These are phyloP conservation scores for Umbilicaria muhlenbergii DNA, from an alignment of 495 filamentous ascomycete genomes.

Conservation along the genomic window DNA sequence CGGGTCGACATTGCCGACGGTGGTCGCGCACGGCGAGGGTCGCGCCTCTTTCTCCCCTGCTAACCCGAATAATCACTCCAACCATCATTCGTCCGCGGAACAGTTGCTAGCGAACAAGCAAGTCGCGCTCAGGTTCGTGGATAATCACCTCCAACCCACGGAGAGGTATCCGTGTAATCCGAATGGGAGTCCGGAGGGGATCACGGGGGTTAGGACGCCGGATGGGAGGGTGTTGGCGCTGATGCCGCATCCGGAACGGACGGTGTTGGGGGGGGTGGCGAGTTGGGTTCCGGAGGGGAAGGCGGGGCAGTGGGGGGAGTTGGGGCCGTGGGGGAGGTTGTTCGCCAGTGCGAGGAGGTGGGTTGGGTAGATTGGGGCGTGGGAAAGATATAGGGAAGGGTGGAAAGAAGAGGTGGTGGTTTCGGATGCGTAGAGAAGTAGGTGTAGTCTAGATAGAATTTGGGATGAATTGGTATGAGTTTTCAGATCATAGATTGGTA, in stretches of 20 bases:
- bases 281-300: constrained; percentile 54
- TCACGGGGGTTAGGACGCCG: constrained; percentile 63
- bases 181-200: constrained; percentile 77
- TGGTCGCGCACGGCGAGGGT: constrained; percentile 85
- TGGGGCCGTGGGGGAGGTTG: constrained; percentile 56
- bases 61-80: constrained; percentile 15
- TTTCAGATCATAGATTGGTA: no score
- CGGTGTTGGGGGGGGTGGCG: constrained; percentile 66
- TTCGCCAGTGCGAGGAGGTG: constrained; percentile 8
- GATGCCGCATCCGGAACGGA: constrained; percentile 95
- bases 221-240: constrained; percentile 82
- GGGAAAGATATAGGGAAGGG: no score
- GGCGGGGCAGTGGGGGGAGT: constrained; percentile 63
- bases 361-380: neutral
- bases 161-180: constrained; percentile 84
- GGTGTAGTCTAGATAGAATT: no score
- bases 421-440: no score
- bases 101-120: constrained; percentile 45
- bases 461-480: no score
- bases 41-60: constrained; percentile 54
- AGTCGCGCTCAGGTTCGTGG: constrained; percentile 66
- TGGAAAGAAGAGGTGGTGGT: no score
- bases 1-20: constrained; percentile 69
- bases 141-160: constrained; percentile 58
- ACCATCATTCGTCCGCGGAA: constrained; percentile 9